phyloP scores from a whole-genome alignment of 305 asterid genomes.

The Rubia tinctorum region DNA sequence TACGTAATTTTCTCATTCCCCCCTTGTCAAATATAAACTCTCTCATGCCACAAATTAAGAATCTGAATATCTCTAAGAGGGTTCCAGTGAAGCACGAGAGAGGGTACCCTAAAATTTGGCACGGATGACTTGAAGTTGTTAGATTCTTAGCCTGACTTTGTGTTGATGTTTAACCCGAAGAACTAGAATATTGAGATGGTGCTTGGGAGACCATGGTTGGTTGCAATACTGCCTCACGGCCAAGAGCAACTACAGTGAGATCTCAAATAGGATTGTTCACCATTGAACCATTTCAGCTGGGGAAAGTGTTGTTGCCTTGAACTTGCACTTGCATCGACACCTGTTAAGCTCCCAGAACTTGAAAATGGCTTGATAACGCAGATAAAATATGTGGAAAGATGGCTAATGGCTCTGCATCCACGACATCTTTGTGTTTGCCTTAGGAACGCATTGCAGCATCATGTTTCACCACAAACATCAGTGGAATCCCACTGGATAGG shows the following conservation, averaged over 20 bases:
- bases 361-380: slow-evolving; percentile 39
- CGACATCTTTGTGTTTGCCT: no score
- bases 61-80: no score
- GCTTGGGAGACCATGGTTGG: no score
- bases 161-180: not conserved
- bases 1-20: no score
- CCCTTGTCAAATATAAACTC: no score
- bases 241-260: slow-evolving; percentile 11
- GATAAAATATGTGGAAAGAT: slow-evolving; percentile 21
- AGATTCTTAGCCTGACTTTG: slow-evolving; percentile 5
- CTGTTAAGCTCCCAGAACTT: slow-evolving; percentile 19
- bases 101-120: slow-evolving; percentile 23
- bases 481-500: no score
- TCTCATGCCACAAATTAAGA: no score
- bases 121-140: slow-evolving; percentile 23
- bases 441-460: no score
- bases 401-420: no score
- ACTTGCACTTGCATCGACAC: slow-evolving; percentile 18
- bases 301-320: slow-evolving; percentile 28
- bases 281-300: slow-evolving; percentile 24
- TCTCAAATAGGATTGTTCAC: slow-evolving; percentile 19
- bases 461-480: no score
- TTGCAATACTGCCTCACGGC: no score
- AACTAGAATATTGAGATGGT: slow-evolving; percentile 22
- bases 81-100: no score